Evolutionary conservation across 441 rosid genomes (phyloP).

Genomic region (Melastoma candidum): DNA sequence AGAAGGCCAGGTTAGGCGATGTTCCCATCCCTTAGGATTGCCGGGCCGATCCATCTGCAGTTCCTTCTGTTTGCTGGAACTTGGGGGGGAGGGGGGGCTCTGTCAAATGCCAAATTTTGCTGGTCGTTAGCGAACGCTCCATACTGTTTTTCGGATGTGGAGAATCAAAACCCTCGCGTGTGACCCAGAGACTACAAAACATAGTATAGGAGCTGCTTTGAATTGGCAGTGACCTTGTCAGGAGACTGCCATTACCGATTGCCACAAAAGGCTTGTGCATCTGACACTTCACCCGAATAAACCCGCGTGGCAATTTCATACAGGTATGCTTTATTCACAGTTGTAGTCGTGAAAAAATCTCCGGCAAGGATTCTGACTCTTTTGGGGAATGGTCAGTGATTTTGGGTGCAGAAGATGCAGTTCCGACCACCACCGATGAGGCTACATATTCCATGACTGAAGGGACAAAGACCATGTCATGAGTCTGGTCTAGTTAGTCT

Average conservation of each 20-base stretch:
- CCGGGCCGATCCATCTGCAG: neutral
- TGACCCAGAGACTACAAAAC: no score
- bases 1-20: constrained; percentile 12
- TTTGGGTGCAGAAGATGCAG: constrained; percentile 40
- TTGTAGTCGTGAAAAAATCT: no score
- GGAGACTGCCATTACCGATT: no score
- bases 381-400: neutral
- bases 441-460: constrained; percentile 56
- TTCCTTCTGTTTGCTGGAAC: constrained; percentile 2
- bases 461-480: no score
- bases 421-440: constrained; percentile 48
- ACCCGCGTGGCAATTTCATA: no score
- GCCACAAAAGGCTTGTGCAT: neutral
- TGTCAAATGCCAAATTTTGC: no score
- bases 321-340: constrained; percentile 8
- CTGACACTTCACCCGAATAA: neutral
- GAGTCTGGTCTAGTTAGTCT: no score
- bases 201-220: no score
- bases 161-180: no score
- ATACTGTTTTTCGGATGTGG: neutral
- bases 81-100: constrained; percentile 1
- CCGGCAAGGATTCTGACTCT: no score
- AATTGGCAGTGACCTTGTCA: no score
- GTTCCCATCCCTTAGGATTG: constrained; percentile 3
- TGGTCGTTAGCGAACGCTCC: no score